Evolutionary conservation across 306 rosid species (phyloP), one percentile per base, ranked within the genome.

Genomic region (Pyrus betulifolia): DNA sequence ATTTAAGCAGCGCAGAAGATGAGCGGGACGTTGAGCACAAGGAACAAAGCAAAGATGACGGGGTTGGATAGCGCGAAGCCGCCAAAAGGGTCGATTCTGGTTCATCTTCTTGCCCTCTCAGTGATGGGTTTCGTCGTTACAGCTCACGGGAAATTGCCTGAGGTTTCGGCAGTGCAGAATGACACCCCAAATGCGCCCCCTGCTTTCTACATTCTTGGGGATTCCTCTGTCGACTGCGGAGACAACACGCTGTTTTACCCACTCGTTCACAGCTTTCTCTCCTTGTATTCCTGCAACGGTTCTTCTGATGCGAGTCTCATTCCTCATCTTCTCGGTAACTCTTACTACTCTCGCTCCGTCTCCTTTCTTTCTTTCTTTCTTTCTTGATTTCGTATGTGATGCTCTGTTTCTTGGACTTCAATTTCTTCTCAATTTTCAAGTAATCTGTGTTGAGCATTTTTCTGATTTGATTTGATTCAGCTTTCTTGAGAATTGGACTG

Each of bases 171-270:
- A 1, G 3, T 46, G 70, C 70, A 18, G 38, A 77, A 38, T 51
- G 82, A 70, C 33, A 45, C 6, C 19, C 68, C 84, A 54, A 75
- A 80, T 60, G 78, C 67, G 11, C 80, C 84, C 2, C 80, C 84
- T 3, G 92, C 96, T 19, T 61, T 93, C 85, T 90, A 57, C 75
- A 68, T 90, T 13, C 63, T 93, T 76, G 97, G 98, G 12, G 97
- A 93, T 85, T 93, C 98, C 64, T 88, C 97, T 0, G 98, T 93
- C 49, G 97, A 91, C 77, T 91, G 97, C 35, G 96, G 98, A 28
- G 86, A 85, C 61, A 87, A 90, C 84, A 88, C 96, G 40, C 78
- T 90, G 19, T 87, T 91, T 83, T 91, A 91, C 82, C 89, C 93
- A 75, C 80, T 84, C 12, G 86, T 88, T 71, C 97, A 93, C 19